A percentile compares a stretch with the other conserved stretches of the same genome.
phyloP scores from a whole-genome alignment of 1,284 basidiomycete species.

The Cryptococcus neoformans region DNA sequence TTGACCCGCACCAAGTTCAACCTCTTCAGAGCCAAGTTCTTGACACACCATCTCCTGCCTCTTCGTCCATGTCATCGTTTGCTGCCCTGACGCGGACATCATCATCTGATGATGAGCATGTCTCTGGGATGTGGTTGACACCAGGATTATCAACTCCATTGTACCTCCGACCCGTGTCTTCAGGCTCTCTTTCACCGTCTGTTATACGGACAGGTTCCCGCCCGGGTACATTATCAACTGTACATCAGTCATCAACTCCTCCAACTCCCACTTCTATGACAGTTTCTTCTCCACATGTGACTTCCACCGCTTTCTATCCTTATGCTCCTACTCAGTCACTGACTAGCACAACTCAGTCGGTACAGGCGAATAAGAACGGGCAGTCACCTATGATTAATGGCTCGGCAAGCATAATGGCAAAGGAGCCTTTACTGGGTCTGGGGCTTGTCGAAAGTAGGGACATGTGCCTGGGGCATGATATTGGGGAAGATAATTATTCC shows the following conservation, averaged over 20 bases:
- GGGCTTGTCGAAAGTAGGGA: slow-evolving; percentile 11
- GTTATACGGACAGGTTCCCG: neutral
- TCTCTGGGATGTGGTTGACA: slow-evolving; percentile 11
- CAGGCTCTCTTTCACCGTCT: neutral
- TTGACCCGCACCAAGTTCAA: neutral
- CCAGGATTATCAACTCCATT: slow-evolving; percentile 15
- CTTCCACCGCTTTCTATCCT: no score
- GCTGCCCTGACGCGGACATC: neutral
- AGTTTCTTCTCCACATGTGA: no score
- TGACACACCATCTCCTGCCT: slow-evolving; percentile 26
- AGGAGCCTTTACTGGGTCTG: slow-evolving; percentile 28
- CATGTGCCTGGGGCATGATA: slow-evolving; percentile 2
- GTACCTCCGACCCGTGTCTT: slow-evolving; percentile 12
- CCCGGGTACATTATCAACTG: no score
- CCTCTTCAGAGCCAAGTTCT: neutral
- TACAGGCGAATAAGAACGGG: no score
- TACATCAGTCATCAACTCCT: no score
- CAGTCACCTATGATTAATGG: no score
- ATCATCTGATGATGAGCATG: neutral
- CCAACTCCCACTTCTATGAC: no score
- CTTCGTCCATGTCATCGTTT: slow-evolving; percentile 29
- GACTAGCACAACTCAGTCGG: no score
- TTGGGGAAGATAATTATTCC: slow-evolving; percentile 23
- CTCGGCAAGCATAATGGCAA: slow-evolving; percentile 5
- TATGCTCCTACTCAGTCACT: no score